A percentile compares a stretch with the other conserved stretches of the same genome.
Conservation (phyloP, 192 early-diverging fungal genomes). For the Pilaira anomala region DNA sequence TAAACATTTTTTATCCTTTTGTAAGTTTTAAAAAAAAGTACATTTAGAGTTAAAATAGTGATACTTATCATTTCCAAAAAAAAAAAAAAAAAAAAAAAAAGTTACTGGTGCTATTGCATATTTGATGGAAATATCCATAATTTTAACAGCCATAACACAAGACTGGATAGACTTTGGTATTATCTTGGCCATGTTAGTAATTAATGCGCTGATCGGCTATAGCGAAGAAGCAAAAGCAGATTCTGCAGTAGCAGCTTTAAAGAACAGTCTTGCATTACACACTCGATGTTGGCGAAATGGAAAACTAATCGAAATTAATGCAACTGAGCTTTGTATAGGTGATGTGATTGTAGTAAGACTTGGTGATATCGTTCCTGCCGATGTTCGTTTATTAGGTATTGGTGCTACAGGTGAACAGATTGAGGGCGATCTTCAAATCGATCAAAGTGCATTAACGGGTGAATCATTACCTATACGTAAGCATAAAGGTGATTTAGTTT, state of each 20-base stretch:
- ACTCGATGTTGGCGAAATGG: slow-evolving; percentile 59
- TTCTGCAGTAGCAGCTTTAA: slow-evolving; percentile 67
- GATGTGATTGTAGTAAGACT: slow-evolving; percentile 68
- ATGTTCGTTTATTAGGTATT: slow-evolving; percentile 54
- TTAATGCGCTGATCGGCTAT: slow-evolving; percentile 72
- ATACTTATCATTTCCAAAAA: too few relatives aligned
- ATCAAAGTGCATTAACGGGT: slow-evolving; percentile 72
- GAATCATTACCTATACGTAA: slow-evolving; percentile 68
- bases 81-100: too few relatives aligned
- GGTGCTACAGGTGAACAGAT: slow-evolving; percentile 49
- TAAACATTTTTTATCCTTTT: slow-evolving; percentile 47
- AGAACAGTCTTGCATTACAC: slow-evolving; percentile 67
- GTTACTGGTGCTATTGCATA: slow-evolving; percentile 64
- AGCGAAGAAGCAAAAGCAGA: slow-evolving; percentile 71
- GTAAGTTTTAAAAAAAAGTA: too few relatives aligned
- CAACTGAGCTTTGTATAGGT: slow-evolving; percentile 60
- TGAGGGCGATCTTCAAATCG: slow-evolving; percentile 56
- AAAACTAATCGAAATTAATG: slow-evolving; percentile 45
- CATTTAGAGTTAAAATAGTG: too few relatives aligned
- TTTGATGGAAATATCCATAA: slow-evolving; percentile 55
- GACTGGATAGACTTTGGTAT: slow-evolving; percentile 60
- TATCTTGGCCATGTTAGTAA: slow-evolving; percentile 53
- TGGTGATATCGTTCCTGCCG: slow-evolving; percentile 78
- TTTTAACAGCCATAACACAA: slow-evolving; percentile 57
- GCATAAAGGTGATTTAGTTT: slow-evolving; percentile 56